phyloP scores from a whole-genome alignment of 2,329 filamentous ascomycete species.

The Cordyceps sp. region DNA sequence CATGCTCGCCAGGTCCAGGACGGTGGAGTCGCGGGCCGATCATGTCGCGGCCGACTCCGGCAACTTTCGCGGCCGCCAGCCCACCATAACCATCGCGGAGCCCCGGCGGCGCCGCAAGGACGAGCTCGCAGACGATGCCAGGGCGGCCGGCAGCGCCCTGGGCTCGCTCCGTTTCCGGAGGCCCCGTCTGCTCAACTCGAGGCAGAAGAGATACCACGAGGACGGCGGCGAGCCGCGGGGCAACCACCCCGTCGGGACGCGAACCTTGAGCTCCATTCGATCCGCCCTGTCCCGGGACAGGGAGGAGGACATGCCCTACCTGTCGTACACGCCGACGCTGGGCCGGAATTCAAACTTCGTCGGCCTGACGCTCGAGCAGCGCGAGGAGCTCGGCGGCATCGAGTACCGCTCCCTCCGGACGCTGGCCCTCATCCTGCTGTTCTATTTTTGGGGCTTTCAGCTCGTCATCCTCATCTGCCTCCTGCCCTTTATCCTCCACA shows the following conservation, averaged over 20 bases:
- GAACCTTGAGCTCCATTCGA: conserved; percentile 42
- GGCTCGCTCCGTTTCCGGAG: conserved; percentile 26
- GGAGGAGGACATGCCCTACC: conserved; percentile 56
- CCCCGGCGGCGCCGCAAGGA: conserved; percentile 27
- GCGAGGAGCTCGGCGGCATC: conserved; percentile 89
- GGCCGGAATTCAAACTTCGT: conserved; percentile 88
- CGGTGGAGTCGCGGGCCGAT: conserved; percentile 11
- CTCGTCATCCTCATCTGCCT: conserved; percentile 58
- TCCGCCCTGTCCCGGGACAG: conserved; percentile 37
- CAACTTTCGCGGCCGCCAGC: conserved; percentile 21
- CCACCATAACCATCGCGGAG: conserved; percentile 52
- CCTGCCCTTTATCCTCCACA: conserved; percentile 63
- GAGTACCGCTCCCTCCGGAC: conserved; percentile 89
- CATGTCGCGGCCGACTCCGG: conserved; percentile 7
- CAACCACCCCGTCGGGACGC: conserved; percentile 14
- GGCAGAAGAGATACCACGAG: conserved; percentile 21
- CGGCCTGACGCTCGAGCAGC: conserved; percentile 73
- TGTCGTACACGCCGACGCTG: conserved; percentile 86
- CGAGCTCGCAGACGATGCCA: conserved; percentile 23
- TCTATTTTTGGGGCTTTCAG: conserved; percentile 75
- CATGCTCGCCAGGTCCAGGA: conserved; percentile 8
- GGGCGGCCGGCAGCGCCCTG: conserved; percentile 21
- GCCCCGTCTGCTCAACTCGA: conserved; percentile 20
- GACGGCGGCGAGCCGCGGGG: conserved; percentile 8
- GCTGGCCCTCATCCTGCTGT: conserved; percentile 57